Evolutionary conservation across 176 grass and related monocot genomes (phyloP).

Genomic region (Hsuehochloa calcarea): DNA sequence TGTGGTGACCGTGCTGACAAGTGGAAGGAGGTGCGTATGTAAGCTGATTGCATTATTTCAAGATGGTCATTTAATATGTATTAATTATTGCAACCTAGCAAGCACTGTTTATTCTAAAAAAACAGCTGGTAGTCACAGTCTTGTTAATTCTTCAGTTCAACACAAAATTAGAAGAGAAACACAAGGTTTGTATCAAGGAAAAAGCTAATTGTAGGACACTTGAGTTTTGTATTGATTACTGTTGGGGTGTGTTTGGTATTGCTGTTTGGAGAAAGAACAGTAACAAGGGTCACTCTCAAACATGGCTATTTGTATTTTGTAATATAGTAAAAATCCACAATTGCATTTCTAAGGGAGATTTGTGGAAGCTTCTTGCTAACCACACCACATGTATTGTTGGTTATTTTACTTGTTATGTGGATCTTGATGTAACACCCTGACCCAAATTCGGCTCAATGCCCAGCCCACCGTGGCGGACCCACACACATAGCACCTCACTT

Average conservation of each 20-base stretch:
- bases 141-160: constrained; percentile 59
- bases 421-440: too few species aligned
- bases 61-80: too few species aligned
- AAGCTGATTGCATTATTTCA: too few species aligned
- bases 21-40: constrained; percentile 25
- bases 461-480: too few species aligned
- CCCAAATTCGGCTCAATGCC: too few species aligned
- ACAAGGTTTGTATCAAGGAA: constrained; percentile 39
- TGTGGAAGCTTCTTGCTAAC: neutral
- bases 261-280: neutral
- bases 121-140: neutral
- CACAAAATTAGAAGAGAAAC: constrained; percentile 84
- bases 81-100: too few species aligned
- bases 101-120: too few species aligned
- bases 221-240: constrained; percentile 3
- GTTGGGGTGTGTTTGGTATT: neutral
- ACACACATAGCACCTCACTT: too few species aligned
- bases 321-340: neutral
- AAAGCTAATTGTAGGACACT: neutral
- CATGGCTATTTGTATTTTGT: neutral
- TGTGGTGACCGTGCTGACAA: constrained; percentile 67
- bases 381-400: neutral
- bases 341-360: neutral
- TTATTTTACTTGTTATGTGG: neutral
- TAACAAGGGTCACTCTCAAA: neutral